A percentile compares a stretch with the other conserved stretches of the same genome.
These are phyloP conservation scores for Passiflora organensis DNA, from an alignment of 345 rosid species.

Conservation along the genomic window DNA sequence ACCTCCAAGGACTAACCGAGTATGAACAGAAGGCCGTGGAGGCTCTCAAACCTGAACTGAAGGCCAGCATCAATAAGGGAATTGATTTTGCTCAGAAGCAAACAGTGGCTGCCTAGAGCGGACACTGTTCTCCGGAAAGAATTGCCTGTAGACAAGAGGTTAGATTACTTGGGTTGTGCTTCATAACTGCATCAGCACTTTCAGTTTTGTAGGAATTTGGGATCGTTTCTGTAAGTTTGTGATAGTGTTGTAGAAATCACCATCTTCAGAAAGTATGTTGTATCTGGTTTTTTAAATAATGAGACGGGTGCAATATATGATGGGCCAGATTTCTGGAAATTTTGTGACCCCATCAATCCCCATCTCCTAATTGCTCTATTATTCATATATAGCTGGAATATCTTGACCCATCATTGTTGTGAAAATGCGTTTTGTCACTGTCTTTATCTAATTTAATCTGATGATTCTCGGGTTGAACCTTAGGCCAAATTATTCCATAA, in stretches of 20 bases:
- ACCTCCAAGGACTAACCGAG: constrained; percentile 64
- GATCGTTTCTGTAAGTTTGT: constrained; percentile 13
- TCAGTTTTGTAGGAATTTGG: constrained; percentile 31
- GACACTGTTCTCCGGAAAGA: background rate
- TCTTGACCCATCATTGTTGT: no score
- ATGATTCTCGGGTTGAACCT: no score
- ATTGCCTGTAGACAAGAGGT: no score
- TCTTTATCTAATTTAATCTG: no score
- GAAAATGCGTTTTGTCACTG: no score
- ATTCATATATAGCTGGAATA: no score
- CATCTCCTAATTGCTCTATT: no score
- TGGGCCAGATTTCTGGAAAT: no score
- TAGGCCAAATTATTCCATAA: no score
- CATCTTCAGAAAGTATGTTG: constrained; percentile 11
- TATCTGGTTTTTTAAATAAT: constrained; percentile 21
- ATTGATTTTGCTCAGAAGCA: constrained; percentile 62
- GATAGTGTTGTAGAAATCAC: constrained; percentile 21
- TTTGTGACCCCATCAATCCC: no score
- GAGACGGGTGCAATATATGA: constrained; percentile 6
- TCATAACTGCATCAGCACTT: constrained; percentile 16
- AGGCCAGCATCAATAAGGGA: constrained; percentile 87
- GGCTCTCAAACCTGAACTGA: constrained; percentile 68
- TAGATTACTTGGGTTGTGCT: constrained; percentile 8
- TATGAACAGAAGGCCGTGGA: constrained; percentile 84
- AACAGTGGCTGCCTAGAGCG: constrained; percentile 42